These are phyloP conservation scores for Sisymbrium altissimum DNA, from an alignment of 345 rosid genomes.

Conservation along the genomic window DNA sequence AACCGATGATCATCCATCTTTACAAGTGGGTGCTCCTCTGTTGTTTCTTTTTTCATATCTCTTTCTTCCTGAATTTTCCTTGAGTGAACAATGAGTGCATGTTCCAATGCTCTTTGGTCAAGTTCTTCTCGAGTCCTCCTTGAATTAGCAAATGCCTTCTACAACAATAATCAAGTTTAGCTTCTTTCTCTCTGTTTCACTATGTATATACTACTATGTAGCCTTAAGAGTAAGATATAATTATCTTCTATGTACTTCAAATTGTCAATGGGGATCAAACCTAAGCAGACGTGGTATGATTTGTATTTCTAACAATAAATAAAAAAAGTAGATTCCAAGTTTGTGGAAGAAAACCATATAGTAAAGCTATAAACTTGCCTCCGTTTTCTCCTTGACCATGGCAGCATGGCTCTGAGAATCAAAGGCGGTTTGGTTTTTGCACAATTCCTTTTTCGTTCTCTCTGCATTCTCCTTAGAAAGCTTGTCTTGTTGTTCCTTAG, in stretches of 20 bases:
- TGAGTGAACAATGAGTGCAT: background rate
- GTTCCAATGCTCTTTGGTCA: background rate
- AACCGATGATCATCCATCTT: background rate
- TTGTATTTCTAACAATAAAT: background rate
- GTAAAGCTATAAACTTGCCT: slow-evolving; percentile 16
- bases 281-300: background rate
- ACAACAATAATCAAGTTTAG: background rate
- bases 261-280: background rate
- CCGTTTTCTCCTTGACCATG: slow-evolving; percentile 6
- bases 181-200: background rate
- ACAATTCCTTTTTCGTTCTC: background rate
- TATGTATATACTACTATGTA: too few relatives aligned
- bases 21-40: background rate
- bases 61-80: background rate
- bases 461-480: slow-evolving; percentile 6
- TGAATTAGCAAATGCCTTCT: background rate
- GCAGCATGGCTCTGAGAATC: background rate
- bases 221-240: background rate
- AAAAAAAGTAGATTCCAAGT: background rate
- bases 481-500: slow-evolving; percentile 1
- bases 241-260: background rate
- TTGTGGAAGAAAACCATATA: background rate
- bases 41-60: background rate
- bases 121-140: background rate
- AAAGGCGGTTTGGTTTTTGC: slow-evolving; percentile 7